Evolutionary conservation across 1,284 basidiomycete genomes (phyloP).

Genomic region (Cutaneotrichosporon cutaneum): DNA sequence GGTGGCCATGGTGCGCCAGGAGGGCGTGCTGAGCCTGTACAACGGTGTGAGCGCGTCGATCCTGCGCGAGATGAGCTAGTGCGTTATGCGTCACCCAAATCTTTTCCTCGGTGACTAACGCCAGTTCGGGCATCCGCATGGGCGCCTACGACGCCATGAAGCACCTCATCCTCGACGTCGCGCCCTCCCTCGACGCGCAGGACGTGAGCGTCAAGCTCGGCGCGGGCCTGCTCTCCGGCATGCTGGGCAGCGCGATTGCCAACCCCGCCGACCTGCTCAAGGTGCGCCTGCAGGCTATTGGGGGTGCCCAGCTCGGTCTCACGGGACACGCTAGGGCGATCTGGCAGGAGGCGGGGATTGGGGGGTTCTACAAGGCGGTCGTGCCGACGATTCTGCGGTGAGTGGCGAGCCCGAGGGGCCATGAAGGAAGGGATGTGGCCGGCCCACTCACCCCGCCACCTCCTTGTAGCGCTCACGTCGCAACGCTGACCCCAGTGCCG

Average conservation of each 20-base stretch:
- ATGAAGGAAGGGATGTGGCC: background rate
- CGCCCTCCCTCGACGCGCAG: constrained; percentile 19
- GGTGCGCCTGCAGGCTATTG: constrained; percentile 23
- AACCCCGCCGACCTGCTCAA: constrained; percentile 29
- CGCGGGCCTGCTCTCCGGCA: constrained; percentile 18
- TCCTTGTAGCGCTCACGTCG: too few relatives aligned
- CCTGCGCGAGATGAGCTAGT: constrained; percentile 25
- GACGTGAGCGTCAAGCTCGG: constrained; percentile 24
- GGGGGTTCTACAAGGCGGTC: constrained; percentile 21
- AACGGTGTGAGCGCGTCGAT: constrained; percentile 23
- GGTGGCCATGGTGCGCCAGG: constrained; percentile 17
- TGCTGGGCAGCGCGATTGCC: constrained; percentile 22
- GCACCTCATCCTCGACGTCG: constrained; percentile 8
- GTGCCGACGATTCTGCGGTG: constrained; percentile 22
- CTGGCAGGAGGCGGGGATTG: constrained; percentile 15
- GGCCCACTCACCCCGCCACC: too few relatives aligned
- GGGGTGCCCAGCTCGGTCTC: constrained; percentile 14
- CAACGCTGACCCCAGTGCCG: constrained; percentile 18
- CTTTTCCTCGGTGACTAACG: constrained; percentile 4
- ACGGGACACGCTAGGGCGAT: constrained; percentile 12
- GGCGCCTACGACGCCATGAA: constrained; percentile 28
- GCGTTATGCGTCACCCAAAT: background rate
- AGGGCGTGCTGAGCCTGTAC: constrained; percentile 21
- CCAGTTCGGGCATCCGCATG: constrained; percentile 25
- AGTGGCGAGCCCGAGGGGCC: background rate